These are phyloP conservation scores for Penicillium desertorum DNA, from an alignment of 495 filamentous ascomycete genomes.

Conservation along the genomic window DNA sequence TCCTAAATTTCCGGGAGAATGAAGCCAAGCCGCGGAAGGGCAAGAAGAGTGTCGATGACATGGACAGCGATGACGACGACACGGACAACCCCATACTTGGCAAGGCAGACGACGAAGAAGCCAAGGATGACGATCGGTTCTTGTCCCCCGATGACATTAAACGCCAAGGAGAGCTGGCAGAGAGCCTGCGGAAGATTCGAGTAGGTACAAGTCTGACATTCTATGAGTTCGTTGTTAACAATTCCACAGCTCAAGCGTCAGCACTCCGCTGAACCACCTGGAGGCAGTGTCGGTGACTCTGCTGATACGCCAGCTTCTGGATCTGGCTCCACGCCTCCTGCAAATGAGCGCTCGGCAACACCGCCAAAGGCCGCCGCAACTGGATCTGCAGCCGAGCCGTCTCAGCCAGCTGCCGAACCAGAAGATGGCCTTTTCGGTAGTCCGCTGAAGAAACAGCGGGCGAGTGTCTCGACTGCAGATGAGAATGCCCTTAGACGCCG, in stretches of 20 bases:
- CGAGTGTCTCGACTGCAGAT: slow-evolving; percentile 64
- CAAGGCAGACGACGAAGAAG: slow-evolving; percentile 72
- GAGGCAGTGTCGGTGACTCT: slow-evolving; percentile 43
- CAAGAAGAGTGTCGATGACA: slow-evolving; percentile 47
- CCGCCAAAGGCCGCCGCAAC: slow-evolving; percentile 33
- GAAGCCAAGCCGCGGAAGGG: slow-evolving; percentile 49
- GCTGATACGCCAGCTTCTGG: slow-evolving; percentile 48
- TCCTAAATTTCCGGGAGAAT: slow-evolving; percentile 80
- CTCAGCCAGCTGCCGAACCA: slow-evolving; percentile 33
- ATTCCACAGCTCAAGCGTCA: slow-evolving; percentile 80
- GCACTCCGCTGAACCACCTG: slow-evolving; percentile 78
- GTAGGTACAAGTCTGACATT: slow-evolving; percentile 50
- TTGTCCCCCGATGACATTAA: slow-evolving; percentile 78
- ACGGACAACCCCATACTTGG: slow-evolving; percentile 50
- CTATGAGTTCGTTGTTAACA: slow-evolving; percentile 14
- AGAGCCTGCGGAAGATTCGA: slow-evolving; percentile 88
- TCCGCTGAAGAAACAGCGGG: slow-evolving; percentile 80
- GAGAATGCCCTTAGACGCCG: slow-evolving; percentile 52
- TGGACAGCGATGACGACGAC: slow-evolving; percentile 72
- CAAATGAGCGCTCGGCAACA: slow-evolving; percentile 42
- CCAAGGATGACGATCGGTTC: slow-evolving; percentile 61
- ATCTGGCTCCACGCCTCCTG: slow-evolving; percentile 36
- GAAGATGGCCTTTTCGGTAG: slow-evolving; percentile 63
- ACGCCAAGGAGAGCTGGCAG: slow-evolving; percentile 80
- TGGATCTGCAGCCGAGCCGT: slow-evolving; percentile 23